Evolutionary conservation across 371 early-diverging fungal species (phyloP).

Genomic region (Actinomortierella ambigua): DNA sequence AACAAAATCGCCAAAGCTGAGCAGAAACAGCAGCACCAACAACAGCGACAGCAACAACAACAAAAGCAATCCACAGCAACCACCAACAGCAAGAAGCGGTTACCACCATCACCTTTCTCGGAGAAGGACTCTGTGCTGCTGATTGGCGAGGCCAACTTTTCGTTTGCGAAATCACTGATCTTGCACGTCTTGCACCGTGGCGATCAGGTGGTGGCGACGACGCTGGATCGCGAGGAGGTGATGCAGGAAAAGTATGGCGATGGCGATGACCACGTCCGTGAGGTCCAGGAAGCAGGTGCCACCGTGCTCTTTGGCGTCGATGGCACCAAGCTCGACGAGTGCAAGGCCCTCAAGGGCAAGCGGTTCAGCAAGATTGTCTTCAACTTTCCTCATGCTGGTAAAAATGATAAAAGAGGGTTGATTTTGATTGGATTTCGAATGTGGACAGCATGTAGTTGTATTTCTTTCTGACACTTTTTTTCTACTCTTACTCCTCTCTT

Average conservation of each 20-base stretch:
- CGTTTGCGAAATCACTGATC: constrained; percentile 77
- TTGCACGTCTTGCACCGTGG: constrained; percentile 58
- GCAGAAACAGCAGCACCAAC: constrained; percentile 5
- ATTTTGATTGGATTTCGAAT: background rate
- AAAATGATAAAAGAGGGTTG: background rate
- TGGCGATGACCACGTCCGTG: constrained; percentile 67
- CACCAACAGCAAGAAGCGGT: constrained; percentile 30
- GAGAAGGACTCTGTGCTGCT: constrained; percentile 61
- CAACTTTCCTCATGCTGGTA: constrained; percentile 95
- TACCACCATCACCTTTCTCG: constrained; percentile 51
- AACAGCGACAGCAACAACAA: background rate
- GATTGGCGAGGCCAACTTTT: constrained; percentile 88
- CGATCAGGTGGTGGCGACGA: constrained; percentile 73
- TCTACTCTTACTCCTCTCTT: background rate
- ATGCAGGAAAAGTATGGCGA: constrained; percentile 80
- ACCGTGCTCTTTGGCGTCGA: constrained; percentile 82
- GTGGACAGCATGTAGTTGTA: background rate
- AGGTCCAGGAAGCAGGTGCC: constrained; percentile 59
- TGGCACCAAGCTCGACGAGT: constrained; percentile 72
- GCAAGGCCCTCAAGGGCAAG: constrained; percentile 58
- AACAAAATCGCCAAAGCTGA: constrained; percentile 21
- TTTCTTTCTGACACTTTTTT: background rate
- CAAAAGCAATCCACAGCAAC: background rate
- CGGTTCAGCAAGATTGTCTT: constrained; percentile 86
- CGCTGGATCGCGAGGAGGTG: constrained; percentile 73